These are phyloP conservation scores for Flaveria robusta DNA, from an alignment of 129 eudicot genomes.

Conservation along the genomic window DNA sequence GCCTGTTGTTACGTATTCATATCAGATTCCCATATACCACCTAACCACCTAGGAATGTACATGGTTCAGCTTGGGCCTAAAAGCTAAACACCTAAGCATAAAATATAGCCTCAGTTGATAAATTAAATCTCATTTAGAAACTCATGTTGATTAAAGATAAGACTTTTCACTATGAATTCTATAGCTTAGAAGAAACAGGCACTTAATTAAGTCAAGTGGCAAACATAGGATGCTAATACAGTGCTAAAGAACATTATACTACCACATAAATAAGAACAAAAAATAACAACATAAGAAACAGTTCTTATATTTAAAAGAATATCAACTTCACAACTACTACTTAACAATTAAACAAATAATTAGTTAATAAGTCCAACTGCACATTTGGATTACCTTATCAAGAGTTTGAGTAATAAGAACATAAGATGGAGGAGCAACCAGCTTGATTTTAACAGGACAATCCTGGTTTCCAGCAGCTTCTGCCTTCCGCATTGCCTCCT, in stretches of 20 bases:
- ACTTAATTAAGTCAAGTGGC: neutral
- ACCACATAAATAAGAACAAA: neutral
- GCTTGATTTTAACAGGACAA: constrained; percentile 90
- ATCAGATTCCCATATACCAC: neutral
- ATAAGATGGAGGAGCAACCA: constrained; percentile 93
- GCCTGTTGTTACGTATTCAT: neutral
- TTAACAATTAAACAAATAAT: neutral
- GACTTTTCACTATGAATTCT: neutral
- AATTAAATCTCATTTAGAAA: neutral
- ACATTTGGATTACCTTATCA: constrained; percentile 67
- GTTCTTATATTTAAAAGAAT: neutral
- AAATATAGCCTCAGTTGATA: neutral
- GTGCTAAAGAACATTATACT: neutral
- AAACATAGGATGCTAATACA: constrained; percentile 7
- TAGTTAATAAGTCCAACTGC: neutral
- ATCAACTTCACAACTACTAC: neutral
- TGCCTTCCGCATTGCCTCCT: constrained; percentile 99
- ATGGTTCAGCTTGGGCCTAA: neutral
- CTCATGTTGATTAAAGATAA: neutral
- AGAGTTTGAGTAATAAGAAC: constrained; percentile 97
- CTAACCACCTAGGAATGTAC: neutral
- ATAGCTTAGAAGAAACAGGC: neutral
- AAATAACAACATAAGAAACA: constrained; percentile 5
- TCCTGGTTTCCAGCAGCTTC: constrained; percentile 94
- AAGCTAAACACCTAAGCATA: neutral